phyloP scores from a whole-genome alignment of 2,329 filamentous ascomycete species.

The Escovopsis sp. region DNA sequence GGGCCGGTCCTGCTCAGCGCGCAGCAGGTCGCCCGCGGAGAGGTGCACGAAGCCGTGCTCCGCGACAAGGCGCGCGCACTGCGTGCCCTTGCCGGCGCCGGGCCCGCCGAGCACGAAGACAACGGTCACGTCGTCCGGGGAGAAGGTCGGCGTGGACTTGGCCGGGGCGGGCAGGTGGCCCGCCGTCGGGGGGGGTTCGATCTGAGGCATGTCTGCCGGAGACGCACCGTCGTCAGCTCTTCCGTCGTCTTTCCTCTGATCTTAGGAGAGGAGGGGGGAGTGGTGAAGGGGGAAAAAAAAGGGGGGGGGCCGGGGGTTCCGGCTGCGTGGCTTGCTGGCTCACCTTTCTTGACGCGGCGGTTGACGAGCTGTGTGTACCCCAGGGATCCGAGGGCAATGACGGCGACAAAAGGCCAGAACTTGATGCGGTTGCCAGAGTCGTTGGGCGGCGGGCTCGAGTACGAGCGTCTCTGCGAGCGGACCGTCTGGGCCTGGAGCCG shows the following conservation, averaged over 20 bases:
- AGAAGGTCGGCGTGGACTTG: slow-evolving; percentile 55
- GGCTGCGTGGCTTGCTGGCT: neutral
- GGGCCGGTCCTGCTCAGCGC: slow-evolving; percentile 78
- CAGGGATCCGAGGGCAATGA: slow-evolving; percentile 32
- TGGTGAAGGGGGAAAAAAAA: too few relatives aligned
- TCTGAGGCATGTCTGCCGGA: slow-evolving; percentile 25
- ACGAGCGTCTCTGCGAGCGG: too few relatives aligned
- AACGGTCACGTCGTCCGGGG: slow-evolving; percentile 65
- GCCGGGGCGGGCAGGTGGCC: slow-evolving; percentile 31
- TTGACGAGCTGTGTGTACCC: slow-evolving; percentile 38
- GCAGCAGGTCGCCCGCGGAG: slow-evolving; percentile 81
- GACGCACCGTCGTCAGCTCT: neutral
- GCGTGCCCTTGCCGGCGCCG: slow-evolving; percentile 90
- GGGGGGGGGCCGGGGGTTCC: neutral
- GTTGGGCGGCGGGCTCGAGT: slow-evolving; percentile 14
- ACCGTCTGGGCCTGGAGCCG: neutral
- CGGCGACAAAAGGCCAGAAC: slow-evolving; percentile 42
- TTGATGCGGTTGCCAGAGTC: slow-evolving; percentile 27
- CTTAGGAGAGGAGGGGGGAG: too few relatives aligned
- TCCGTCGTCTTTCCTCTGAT: too few relatives aligned
- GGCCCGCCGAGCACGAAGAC: slow-evolving; percentile 94
- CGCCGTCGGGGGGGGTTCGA: slow-evolving; percentile 23
- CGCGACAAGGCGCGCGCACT: slow-evolving; percentile 75
- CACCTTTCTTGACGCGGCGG: slow-evolving; percentile 15
- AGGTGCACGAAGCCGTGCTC: slow-evolving; percentile 89